Evolutionary conservation across 768 basidiomycete species (phyloP), one percentile per base, ranked within the genome.

Genomic region (Collybia mongolica): DNA sequence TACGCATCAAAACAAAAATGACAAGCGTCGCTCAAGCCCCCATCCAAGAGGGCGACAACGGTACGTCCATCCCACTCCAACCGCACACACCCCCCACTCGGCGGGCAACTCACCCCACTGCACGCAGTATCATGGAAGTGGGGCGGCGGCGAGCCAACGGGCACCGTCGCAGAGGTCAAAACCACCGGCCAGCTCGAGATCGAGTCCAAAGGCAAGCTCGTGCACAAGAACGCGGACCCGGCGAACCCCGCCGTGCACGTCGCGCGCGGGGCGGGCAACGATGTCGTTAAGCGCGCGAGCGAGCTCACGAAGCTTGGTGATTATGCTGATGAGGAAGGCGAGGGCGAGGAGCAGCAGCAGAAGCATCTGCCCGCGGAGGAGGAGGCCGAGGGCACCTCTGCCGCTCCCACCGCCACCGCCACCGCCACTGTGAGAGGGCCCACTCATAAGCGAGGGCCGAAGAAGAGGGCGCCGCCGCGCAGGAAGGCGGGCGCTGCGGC

Each of bases 211-310:
- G 65, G 64, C 0, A 64, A 63, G 49, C 54, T 44, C 3, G 51
- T 67, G 5, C 61, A 65, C 55, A 65, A 59, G 55, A 64, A 65
- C 50, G 60, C 60, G 2, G 61, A 61, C 44, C 53, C 58, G 17
- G 49, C 48, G 2, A 65, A 65, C 32, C 66, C 63, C 15, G 60
- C 64, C n/a, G 66, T 65, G 2, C 63, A 63, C 38, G 59, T 64
- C 22, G 55, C 51, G 46, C 54, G n/a, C n/a, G n/a, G 59, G 36
- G 48, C 57, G 5, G 61, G 62, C 1, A 63, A 63, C 48, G 66
- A 66, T 36, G 66, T 65, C 20, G 65, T 65, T 1, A 66, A 66
- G 43, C 49, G 63, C 12, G 61, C 60, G 20, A 64, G 64, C 44
- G 66, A 66, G 51, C 49, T 63, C 37, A 59, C 50, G 11, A 66